Percentiles rank a stretch among this genome's conserved stretches.
Conservation (phyloP, 106 monocot genomes). For the Platanthera guangdongensis region DNA sequence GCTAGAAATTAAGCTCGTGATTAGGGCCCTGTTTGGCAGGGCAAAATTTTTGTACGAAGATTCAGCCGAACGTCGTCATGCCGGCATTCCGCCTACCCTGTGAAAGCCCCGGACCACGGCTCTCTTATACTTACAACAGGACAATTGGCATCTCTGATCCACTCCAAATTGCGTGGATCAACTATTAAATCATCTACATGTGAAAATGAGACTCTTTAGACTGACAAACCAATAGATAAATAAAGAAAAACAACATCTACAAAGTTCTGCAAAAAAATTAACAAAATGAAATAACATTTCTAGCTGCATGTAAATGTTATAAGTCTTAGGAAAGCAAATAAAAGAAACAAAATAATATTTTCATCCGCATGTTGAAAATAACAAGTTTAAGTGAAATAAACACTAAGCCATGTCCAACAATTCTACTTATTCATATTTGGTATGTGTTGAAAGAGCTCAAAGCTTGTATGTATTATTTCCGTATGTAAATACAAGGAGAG, state of each 20-base stretch:
- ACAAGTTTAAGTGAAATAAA: too few species aligned
- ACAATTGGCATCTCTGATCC: slow-evolving; percentile 93
- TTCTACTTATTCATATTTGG: background rate
- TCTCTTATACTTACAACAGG: slow-evolving; percentile 59
- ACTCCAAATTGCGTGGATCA: slow-evolving; percentile 94
- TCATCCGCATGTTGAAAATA: background rate
- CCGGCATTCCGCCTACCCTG: too few species aligned
- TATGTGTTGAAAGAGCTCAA: too few species aligned
- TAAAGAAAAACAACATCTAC: background rate
- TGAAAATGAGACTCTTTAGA: background rate
- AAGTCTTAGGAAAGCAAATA: background rate
- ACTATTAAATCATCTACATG: slow-evolving; percentile 89
- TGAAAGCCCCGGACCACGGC: too few species aligned
- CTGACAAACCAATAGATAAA: background rate
- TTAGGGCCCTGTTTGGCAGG: background rate
- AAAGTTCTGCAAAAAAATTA: background rate
- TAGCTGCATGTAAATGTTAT: background rate
- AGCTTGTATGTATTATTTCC: too few species aligned
- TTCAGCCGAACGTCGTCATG: too few species aligned
- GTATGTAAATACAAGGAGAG: too few species aligned
- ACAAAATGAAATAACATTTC: background rate
- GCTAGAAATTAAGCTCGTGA: background rate
- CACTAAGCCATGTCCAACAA: background rate
- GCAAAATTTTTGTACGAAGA: too few species aligned
- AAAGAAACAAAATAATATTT: background rate